Percentiles rank a stretch among this genome's conserved stretches.
Conservation (phyloP, 331 rosid genomes). For the Dryas integrifolia region DNA sequence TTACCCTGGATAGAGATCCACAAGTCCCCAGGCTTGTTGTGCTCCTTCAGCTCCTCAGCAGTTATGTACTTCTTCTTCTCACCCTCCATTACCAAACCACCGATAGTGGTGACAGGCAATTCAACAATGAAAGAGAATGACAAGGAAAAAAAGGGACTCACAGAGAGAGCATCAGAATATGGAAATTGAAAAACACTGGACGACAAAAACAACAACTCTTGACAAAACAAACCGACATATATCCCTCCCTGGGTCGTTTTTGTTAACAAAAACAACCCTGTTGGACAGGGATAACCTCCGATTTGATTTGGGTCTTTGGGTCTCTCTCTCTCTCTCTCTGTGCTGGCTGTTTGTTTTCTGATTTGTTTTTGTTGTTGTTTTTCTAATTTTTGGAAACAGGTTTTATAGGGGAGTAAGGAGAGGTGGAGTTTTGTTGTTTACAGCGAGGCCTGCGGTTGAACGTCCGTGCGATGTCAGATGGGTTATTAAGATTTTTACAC, state of each 20-base stretch:
- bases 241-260: background rate
- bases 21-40: slow-evolving; percentile 52
- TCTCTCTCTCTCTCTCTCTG: background rate
- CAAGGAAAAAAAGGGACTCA: too few relatives aligned
- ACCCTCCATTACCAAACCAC: slow-evolving; percentile 35
- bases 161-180: too few relatives aligned
- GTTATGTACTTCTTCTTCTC: slow-evolving; percentile 53
- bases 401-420: background rate
- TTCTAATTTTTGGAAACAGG: background rate
- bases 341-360: background rate
- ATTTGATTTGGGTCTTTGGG: background rate
- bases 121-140: too few relatives aligned
- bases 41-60: slow-evolving; percentile 49
- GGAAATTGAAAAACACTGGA: too few relatives aligned
- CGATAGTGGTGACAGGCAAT: too few relatives aligned
- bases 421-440: slow-evolving; percentile 6
- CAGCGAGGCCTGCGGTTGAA: background rate
- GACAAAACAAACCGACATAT: background rate
- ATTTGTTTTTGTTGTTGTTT: background rate
- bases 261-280: background rate
- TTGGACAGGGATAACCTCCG: slow-evolving; percentile 4
- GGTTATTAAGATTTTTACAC: background rate
- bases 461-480: background rate
- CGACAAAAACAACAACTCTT: too few relatives aligned
- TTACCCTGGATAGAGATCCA: slow-evolving; percentile 63